Percentiles rank a stretch among this genome's conserved stretches.
phyloP scores from a whole-genome alignment of 2,329 filamentous ascomycete species.

The Phaeosphaeria sp. region DNA sequence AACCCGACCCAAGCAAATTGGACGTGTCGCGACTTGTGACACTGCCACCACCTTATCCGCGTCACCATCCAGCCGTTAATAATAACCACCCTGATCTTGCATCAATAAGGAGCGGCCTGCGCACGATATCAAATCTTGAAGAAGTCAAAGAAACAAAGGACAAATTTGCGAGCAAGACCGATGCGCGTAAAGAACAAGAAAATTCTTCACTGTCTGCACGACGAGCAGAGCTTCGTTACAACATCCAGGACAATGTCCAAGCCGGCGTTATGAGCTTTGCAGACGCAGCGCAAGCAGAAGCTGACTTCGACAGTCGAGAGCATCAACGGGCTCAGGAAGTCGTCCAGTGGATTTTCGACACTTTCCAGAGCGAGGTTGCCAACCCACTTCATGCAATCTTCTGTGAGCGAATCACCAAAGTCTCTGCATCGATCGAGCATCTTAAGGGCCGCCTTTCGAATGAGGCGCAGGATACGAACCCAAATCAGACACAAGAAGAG shows the following conservation, averaged over 20 bases:
- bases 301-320: constrained; percentile 74
- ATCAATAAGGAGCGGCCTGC: constrained; percentile 75
- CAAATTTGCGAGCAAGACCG: constrained; percentile 57
- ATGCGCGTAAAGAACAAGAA: constrained; percentile 61
- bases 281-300: constrained; percentile 81
- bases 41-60: constrained; percentile 89
- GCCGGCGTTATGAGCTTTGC: constrained; percentile 81
- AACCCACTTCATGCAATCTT: constrained; percentile 82
- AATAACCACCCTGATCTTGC: constrained; percentile 93
- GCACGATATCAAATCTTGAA: constrained; percentile 73
- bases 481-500: constrained; percentile 90
- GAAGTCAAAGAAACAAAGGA: constrained; percentile 75
- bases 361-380: constrained; percentile 83
- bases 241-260: constrained; percentile 79
- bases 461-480: constrained; percentile 70
- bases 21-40: constrained; percentile 94
- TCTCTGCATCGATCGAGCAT: constrained; percentile 78
- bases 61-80: constrained; percentile 93
- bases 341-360: constrained; percentile 81
- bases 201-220: constrained; percentile 63
- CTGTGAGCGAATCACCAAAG: constrained; percentile 74
- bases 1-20: constrained; percentile 63
- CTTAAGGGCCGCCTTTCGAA: constrained; percentile 75
- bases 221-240: constrained; percentile 70
- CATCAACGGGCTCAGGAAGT: constrained; percentile 72